phyloP scores from a whole-genome alignment of 2,329 filamentous ascomycete species.

The Fusarium incarnatum region DNA sequence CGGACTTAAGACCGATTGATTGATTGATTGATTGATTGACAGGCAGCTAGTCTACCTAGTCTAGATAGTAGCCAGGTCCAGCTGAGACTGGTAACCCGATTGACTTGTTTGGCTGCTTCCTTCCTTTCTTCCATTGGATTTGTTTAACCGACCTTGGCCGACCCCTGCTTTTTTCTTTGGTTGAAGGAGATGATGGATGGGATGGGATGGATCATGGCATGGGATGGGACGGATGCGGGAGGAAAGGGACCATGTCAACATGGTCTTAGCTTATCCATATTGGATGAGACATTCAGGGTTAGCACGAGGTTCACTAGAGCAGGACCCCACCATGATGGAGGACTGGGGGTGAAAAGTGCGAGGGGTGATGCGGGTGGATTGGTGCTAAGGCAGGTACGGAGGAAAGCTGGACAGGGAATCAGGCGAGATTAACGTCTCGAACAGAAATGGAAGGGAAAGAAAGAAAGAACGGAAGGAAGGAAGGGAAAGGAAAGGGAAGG shows the following conservation, averaged over 20 bases:
- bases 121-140: conserved; percentile 26
- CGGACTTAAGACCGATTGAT: not conserved
- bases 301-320: conserved; percentile 41
- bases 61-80: not conserved
- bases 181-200: not conserved
- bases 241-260: conserved; percentile 37
- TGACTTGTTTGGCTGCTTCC: conserved; percentile 23
- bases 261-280: conserved; percentile 25
- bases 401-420: conserved; percentile 31
- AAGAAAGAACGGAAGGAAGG: not conserved
- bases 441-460: conserved; percentile 35
- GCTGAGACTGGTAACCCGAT: not conserved
- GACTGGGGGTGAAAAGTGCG: conserved; percentile 8
- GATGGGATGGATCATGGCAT: conserved; percentile 17
- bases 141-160: conserved; percentile 40
- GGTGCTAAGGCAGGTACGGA: conserved; percentile 45
- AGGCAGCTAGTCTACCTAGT: not conserved
- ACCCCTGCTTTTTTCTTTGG: conserved; percentile 16
- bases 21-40: not conserved
- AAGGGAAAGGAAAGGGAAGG: not conserved
- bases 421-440: conserved; percentile 43
- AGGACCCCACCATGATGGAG: conserved; percentile 29
- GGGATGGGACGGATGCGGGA: conserved; percentile 45
- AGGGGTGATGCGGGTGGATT: conserved; percentile 27
- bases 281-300: conserved; percentile 37